Evolutionary conservation across 2,329 filamentous ascomycete genomes (phyloP).

Genomic region (Clonostachys sp.): DNA sequence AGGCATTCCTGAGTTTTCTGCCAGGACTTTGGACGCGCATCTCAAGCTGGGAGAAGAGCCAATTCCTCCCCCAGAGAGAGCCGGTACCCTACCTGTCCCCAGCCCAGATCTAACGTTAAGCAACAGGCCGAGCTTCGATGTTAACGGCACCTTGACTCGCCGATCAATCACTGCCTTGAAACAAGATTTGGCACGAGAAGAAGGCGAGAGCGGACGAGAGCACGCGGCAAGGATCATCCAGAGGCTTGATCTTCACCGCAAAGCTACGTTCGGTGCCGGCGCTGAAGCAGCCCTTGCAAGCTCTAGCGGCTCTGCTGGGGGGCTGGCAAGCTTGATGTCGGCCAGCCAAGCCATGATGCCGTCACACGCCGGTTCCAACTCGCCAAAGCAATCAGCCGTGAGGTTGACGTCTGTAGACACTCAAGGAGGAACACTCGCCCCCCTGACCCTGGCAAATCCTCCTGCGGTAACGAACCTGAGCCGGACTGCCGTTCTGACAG

Average conservation of each 20-base stretch:
- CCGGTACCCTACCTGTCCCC: slow-evolving; percentile 59
- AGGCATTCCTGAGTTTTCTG: slow-evolving; percentile 84
- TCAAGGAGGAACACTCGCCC: slow-evolving; percentile 65
- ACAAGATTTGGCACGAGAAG: slow-evolving; percentile 49
- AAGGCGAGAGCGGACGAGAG: slow-evolving; percentile 72
- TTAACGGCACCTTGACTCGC: slow-evolving; percentile 42
- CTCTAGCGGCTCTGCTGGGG: slow-evolving; percentile 42
- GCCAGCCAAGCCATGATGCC: slow-evolving; percentile 78
- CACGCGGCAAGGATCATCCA: slow-evolving; percentile 88
- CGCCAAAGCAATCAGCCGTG: slow-evolving; percentile 17
- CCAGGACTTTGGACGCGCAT: slow-evolving; percentile 68
- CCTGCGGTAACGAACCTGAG: slow-evolving; percentile 83
- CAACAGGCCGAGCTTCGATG: slow-evolving; percentile 69
- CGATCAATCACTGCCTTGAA: slow-evolving; percentile 52
- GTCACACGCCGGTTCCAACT: slow-evolving; percentile 34
- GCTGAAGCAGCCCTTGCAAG: slow-evolving; percentile 29
- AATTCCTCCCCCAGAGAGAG: slow-evolving; percentile 45
- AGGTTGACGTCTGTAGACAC: slow-evolving; percentile 35
- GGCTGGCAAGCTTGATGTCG: slow-evolving; percentile 81
- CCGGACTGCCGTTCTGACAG: slow-evolving; percentile 76
- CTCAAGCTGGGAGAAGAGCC: slow-evolving; percentile 45
- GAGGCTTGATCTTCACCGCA: slow-evolving; percentile 85
- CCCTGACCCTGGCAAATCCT: slow-evolving; percentile 75
- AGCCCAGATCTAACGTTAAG: slow-evolving; percentile 49
- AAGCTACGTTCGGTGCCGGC: slow-evolving; percentile 55